Base-by-base conservation (phyloP, 75 land plant species). In the Adiantum capillusveneris region DNA sequence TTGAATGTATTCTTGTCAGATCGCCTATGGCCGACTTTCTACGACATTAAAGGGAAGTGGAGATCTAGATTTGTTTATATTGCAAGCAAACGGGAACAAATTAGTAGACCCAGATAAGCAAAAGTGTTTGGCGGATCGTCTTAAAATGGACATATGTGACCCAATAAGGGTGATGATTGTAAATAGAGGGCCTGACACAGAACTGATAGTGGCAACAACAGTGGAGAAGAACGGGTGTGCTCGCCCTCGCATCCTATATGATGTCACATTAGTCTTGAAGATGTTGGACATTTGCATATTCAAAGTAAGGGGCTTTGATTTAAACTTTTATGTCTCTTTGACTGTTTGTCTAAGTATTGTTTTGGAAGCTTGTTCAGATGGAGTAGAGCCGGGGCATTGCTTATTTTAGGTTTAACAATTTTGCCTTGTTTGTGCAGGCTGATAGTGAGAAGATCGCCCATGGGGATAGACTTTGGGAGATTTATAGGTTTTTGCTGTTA, bases 181-280 rank as follows among this genome's bases (percentile, higher is more conserved):
- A 12, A 75, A 71, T 44, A 78, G 91, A 29, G 96, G 98, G 1
- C 91, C 91, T 13, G 98, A 94, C 46, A 73, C 88, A 0, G 91
- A 94, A 52, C 75, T 94, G 36, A 36, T 90, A 45, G 91, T 94
- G 29, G 96, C 96, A 9, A 84, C 94, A 53, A 91, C 91, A 14
- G 86, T 94, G 27, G 91, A 94, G 67, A 28, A 70, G 18, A 74
- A 63, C 56, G 96, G 98, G 31, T 74, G 73, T 25, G 98, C 95
- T 30, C 74, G 96, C 22, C 96, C 98, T 2, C 79, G 96, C 0
- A 88, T 90, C 18, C 73, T 94, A 36, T 84, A 79, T 63, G 96
- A 94, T 64, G 84, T 84, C 27, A 89, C 96, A 2, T 63, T 73
- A 31, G 88, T 83, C 48, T 52, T 94, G 18, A 90, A 84, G 62